Evolutionary conservation across 2,329 filamentous ascomycete genomes (phyloP).

Genomic region (Penicillium freii): DNA sequence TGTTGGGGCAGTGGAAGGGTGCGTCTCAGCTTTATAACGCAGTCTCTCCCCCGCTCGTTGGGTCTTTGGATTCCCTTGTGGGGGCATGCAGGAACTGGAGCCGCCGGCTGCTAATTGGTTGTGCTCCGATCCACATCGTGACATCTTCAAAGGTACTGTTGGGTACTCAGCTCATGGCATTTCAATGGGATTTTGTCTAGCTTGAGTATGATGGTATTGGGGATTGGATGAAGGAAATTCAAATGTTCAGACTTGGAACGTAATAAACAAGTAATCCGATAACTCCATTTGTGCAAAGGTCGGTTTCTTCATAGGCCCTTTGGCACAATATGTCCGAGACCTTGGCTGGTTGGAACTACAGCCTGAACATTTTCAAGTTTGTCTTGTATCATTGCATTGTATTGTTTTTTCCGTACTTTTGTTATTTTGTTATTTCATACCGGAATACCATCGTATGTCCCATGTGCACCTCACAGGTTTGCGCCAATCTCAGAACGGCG

Average conservation of each 20-base stretch:
- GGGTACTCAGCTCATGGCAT: too few relatives aligned
- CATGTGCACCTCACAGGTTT: constrained; percentile 16
- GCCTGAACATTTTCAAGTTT: not conserved
- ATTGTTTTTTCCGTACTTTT: not conserved
- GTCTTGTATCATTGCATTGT: not conserved
- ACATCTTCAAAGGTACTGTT: too few relatives aligned
- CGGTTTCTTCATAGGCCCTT: not conserved
- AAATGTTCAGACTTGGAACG: too few relatives aligned
- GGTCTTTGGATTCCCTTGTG: not conserved
- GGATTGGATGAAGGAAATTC: not conserved
- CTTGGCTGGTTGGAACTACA: not conserved
- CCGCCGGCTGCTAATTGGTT: not conserved
- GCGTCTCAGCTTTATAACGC: not conserved
- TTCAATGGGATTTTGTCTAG: not conserved
- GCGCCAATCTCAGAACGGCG: constrained; percentile 13
- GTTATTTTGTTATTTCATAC: not conserved
- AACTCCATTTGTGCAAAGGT: not conserved
- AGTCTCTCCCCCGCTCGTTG: not conserved
- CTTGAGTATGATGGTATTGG: not conserved
- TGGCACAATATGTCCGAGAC: not conserved
- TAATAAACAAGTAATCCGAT: not conserved
- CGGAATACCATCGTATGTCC: too few relatives aligned
- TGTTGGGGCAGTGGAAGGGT: not conserved
- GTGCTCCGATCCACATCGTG: not conserved
- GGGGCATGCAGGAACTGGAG: not conserved